phyloP scores from a whole-genome alignment of 2,329 filamentous ascomycete genomes.

The Hymenoscyphus linearis region DNA sequence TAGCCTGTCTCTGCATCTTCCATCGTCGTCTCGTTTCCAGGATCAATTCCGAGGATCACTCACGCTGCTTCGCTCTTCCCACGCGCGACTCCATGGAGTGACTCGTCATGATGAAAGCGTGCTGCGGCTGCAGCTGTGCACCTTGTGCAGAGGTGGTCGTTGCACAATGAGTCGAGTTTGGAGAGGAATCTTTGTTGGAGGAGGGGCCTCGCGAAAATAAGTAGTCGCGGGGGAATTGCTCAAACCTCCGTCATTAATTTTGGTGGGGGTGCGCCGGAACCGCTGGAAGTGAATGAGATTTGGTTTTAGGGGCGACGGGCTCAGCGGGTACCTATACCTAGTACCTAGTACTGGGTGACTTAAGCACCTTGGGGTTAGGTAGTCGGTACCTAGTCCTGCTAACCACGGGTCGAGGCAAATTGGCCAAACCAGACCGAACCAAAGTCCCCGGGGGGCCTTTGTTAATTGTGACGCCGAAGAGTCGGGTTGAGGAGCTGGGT shows the following conservation, averaged over 20 bases:
- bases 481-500: not conserved
- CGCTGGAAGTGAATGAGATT: not conserved
- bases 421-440: not conserved
- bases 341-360: no score
- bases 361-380: no score
- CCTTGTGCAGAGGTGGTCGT: conserved; percentile 13
- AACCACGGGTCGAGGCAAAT: not conserved
- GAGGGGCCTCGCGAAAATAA: conserved; percentile 17
- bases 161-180: conserved; percentile 15
- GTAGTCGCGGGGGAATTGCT: not conserved
- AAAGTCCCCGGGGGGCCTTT: not conserved
- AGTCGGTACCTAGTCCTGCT: no score
- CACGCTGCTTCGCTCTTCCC: conserved; percentile 75
- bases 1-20: not conserved
- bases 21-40: not conserved
- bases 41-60: conserved; percentile 39
- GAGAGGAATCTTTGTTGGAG: conserved; percentile 15
- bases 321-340: no score
- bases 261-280: conserved; percentile 8
- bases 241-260: conserved; percentile 23
- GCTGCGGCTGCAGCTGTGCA: conserved; percentile 25
- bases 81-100: conserved; percentile 69
- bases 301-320: not conserved
- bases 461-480: not conserved
- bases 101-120: conserved; percentile 32